A percentile compares a stretch with the other conserved stretches of the same genome.
These are phyloP conservation scores for Tuber aestivum DNA, from an alignment of 495 filamentous ascomycete species.

Conservation along the genomic window DNA sequence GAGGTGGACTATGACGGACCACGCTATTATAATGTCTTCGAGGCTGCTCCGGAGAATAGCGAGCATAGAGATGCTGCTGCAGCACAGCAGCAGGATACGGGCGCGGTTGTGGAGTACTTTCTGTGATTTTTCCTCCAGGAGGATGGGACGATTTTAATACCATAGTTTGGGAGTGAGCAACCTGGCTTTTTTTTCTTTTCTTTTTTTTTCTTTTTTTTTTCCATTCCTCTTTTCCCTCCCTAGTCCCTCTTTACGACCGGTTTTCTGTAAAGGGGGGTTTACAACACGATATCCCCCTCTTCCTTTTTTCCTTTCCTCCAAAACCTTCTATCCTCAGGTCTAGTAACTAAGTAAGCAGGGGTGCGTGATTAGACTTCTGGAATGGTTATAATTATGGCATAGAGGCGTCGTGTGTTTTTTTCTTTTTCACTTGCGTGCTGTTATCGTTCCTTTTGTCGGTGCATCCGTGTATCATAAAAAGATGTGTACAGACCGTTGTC, in stretches of 20 bases:
- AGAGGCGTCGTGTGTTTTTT: conserved; percentile 2
- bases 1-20: conserved; percentile 91
- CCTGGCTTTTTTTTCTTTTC: conserved; percentile 9
- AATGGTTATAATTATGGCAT: background rate
- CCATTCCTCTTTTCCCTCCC: background rate
- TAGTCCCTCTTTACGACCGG: background rate
- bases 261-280: conserved; percentile 3
- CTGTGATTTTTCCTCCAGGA: conserved; percentile 46
- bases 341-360: conserved; percentile 6
- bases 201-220: too few species aligned
- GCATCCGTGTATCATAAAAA: background rate
- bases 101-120: conserved; percentile 67
- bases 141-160: background rate
- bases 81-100: conserved; percentile 63
- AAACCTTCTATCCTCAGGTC: conserved; percentile 41
- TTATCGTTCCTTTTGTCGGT: background rate
- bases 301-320: conserved; percentile 42
- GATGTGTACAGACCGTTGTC: background rate
- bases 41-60: conserved; percentile 93
- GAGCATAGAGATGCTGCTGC: conserved; percentile 57
- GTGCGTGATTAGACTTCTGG: background rate
- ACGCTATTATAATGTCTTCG: conserved; percentile 93
- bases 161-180: background rate
- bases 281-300: conserved; percentile 5
- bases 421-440: background rate